phyloP scores from a whole-genome alignment of 495 filamentous ascomycete genomes.

The Penicillium nucicola region DNA sequence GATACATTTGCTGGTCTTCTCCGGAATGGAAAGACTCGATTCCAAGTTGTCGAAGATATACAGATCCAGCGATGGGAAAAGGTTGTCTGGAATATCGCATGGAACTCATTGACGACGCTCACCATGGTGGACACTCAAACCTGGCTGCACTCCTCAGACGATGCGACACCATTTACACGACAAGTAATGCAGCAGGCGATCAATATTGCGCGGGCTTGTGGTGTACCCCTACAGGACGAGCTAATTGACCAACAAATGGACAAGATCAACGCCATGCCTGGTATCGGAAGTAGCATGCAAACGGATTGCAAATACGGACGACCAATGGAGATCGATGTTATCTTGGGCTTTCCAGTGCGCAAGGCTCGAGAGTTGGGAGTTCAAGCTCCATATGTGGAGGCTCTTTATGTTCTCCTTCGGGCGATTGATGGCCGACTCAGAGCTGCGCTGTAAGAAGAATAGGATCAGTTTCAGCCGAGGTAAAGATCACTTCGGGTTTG shows the following conservation, averaged over 20 bases:
- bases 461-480: neutral
- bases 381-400: constrained; percentile 44
- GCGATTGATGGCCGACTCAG: constrained; percentile 21
- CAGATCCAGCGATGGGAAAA: constrained; percentile 52
- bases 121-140: constrained; percentile 47
- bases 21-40: constrained; percentile 32
- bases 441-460: constrained; percentile 7
- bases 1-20: constrained; percentile 38
- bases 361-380: constrained; percentile 49
- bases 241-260: constrained; percentile 42
- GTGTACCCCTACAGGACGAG: constrained; percentile 36
- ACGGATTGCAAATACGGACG: constrained; percentile 46
- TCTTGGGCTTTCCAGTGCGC: constrained; percentile 49
- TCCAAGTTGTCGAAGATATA: constrained; percentile 40
- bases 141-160: constrained; percentile 42
- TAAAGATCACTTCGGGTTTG: neutral
- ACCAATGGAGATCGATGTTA: constrained; percentile 55
- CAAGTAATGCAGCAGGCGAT: constrained; percentile 49
- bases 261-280: constrained; percentile 38
- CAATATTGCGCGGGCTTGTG: constrained; percentile 39
- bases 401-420: constrained; percentile 34
- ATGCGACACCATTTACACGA: constrained; percentile 41
- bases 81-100: constrained; percentile 53
- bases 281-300: constrained; percentile 54
- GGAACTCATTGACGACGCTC: constrained; percentile 52